These are phyloP conservation scores for Gyromitra esculenta DNA, from an alignment of 2,329 filamentous ascomycete genomes.

Conservation along the genomic window DNA sequence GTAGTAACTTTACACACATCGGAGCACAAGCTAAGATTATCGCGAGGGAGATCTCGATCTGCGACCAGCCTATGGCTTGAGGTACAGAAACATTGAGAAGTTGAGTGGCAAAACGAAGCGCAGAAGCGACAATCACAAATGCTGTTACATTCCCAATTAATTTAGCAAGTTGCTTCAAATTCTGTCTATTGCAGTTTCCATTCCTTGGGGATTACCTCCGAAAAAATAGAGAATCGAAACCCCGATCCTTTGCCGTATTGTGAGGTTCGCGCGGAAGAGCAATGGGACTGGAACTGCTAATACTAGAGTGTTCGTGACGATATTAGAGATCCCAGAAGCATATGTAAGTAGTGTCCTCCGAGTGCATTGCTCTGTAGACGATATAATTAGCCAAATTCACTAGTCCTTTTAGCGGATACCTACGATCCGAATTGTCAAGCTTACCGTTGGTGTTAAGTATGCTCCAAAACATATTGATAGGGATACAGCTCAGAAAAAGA, in stretches of 20 bases:
- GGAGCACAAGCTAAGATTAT: conserved; percentile 56
- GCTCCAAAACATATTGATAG: conserved; percentile 57
- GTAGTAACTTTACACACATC: conserved; percentile 57
- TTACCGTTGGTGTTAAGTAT: conserved; percentile 53
- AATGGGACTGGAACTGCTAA: conserved; percentile 58
- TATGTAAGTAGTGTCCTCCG: conserved; percentile 55
- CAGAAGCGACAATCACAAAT: conserved; percentile 57
- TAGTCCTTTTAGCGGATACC: neutral
- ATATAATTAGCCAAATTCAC: conserved; percentile 1
- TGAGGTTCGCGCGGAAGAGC: conserved; percentile 56
- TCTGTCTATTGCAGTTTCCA: neutral
- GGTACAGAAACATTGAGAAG: conserved; percentile 58
- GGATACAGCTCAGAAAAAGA: conserved; percentile 59
- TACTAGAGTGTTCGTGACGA: conserved; percentile 59
- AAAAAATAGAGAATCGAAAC: conserved; percentile 54
- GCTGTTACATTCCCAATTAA: conserved; percentile 21
- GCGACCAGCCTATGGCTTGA: conserved; percentile 57
- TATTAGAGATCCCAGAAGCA: conserved; percentile 57
- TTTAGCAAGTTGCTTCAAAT: neutral
- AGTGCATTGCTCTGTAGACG: conserved; percentile 50
- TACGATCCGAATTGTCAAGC: neutral
- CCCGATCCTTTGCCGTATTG: conserved; percentile 52
- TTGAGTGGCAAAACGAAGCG: conserved; percentile 59
- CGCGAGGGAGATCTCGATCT: conserved; percentile 57
- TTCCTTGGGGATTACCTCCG: conserved; percentile 42